Base-by-base conservation (phyloP, 306 rosid genomes). In the Cucurbita maxima region DNA sequence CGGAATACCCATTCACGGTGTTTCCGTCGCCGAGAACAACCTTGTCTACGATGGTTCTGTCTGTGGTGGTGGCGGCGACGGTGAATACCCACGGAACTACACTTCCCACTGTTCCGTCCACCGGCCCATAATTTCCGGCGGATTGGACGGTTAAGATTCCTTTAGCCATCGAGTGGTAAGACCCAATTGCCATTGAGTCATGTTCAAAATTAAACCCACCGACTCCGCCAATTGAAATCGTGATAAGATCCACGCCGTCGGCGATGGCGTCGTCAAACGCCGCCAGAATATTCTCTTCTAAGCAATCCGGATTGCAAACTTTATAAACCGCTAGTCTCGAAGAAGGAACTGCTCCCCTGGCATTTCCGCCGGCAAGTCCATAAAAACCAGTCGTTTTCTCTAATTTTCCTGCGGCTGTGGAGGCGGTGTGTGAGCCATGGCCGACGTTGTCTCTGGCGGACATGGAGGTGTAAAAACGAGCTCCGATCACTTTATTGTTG, bases 191-290 rank as follows among this genome's bases (percentile, higher is more conserved):
- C 10, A 78, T 5, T 12, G 63, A 1, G 37, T 84, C 88, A 1
- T 12, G 3, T 1, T n/a, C 11, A 0, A 77, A 76, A 0, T 3
- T 7, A 0, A 0, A 0, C 4, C 63, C 13, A 0, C 3, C 0
- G 5, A 0, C 0, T 5, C 0, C 0, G n/a, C 80, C 88, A 0
- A 86, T 0, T 25, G 91, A 86, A 11, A 80, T 15, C 0, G 84
- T 44, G 15, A 89, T 75, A 13, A 85, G n/a, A 52, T 79, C 76
- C 9, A 85, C 88, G 7, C 89, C 86, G 45, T 86, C 85, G 6
- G 85, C 84, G 8, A 86, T 80, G 8, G 87, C 85, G 68, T 84
- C 87, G 14, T 86, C 89, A n/a, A 81, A 78, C 58, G 83, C 87
- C 58, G 90, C 83, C 75, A 83, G 69, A 15, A 84, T 7, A 66